Evolutionary conservation across 192 early-diverging fungal species (phyloP), one percentile per base, ranked within the genome.

Genomic region (Coemansia furcata): DNA sequence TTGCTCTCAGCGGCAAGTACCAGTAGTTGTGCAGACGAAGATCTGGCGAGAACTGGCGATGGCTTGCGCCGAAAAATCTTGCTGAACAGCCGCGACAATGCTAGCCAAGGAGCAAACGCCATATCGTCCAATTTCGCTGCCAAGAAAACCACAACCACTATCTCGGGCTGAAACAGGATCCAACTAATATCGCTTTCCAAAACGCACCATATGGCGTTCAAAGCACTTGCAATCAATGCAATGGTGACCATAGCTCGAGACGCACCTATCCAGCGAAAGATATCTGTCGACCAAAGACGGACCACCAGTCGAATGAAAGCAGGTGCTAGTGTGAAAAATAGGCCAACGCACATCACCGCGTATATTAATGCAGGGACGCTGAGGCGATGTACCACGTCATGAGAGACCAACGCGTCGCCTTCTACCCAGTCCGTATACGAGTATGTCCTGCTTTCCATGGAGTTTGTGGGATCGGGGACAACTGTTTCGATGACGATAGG

Each of bases 21-120:
- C 29, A 57, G 30, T 57, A 17, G 54, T 57, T 57, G 54, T 17
- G 30, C 14, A 4, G 50, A 52, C 1, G 35, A 40, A 14, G 50
- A 37, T 35, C 47, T 44, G n/a, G 29, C 32, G 10, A 17, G 35
- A 15, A 12, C 32, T 26, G 17, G 47, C 33, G 1, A 23, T 33
- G 46, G 17, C 46, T 35, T 38, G 57, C 65, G 50, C 23, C 19
- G 36, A 55, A 33, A 67, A 12, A 29, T 40, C 55, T 4, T 42
- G 65, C 54, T 6, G 43, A 17, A 29, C n/a, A 32, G 4, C 0
- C 15, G 29, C 5, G 30, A 57, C 54, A 57, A 57, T 17, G 32
- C 54, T 32, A 57, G 32, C 54, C 54, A 57, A 57, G 54, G 54
- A 15, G 14, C 32, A 57, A 57, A 57, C 15, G 54, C n/a, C 54